Conservation (phyloP, 2,329 filamentous ascomycete genomes). For the Colletotrichum tamarilloi region DNA sequence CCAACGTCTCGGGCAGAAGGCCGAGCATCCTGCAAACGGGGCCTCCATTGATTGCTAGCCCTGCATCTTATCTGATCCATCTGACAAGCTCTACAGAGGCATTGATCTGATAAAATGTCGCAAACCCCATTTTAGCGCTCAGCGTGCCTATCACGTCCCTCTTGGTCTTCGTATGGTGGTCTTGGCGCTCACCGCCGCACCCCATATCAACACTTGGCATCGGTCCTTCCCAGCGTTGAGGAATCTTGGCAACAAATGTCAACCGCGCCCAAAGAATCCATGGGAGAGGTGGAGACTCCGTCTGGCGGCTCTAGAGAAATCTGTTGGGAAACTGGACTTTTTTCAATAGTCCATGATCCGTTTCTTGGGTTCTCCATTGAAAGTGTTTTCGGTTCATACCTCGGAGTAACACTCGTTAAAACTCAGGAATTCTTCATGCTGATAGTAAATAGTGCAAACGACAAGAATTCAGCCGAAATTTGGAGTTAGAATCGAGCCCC, state of each 20-base stretch:
- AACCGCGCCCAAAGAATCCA: not conserved
- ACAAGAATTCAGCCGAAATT: no score
- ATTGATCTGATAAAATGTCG: conserved; percentile 18
- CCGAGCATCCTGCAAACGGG: not conserved
- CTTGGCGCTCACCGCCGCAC: not conserved
- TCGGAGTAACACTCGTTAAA: not conserved
- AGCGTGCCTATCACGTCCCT: not conserved
- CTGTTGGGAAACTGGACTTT: not conserved
- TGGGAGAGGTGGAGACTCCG: not conserved
- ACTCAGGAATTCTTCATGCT: not conserved
- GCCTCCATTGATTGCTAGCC: not conserved
- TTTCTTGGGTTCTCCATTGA: not conserved
- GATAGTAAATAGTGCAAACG: no score
- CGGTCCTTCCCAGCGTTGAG: not conserved
- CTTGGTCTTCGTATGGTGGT: not conserved
- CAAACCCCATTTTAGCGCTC: conserved; percentile 1
- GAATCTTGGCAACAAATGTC: not conserved
- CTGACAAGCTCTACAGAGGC: not conserved
- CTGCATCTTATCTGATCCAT: conserved; percentile 17
- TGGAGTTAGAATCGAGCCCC: no score
- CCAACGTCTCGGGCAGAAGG: not conserved
- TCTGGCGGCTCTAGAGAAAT: not conserved
- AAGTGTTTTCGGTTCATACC: not conserved
- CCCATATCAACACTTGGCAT: not conserved
- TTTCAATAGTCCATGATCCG: not conserved